These are phyloP conservation scores for Arthroderma uncinatum DNA, from an alignment of 2,329 filamentous ascomycete genomes.

Conservation along the genomic window DNA sequence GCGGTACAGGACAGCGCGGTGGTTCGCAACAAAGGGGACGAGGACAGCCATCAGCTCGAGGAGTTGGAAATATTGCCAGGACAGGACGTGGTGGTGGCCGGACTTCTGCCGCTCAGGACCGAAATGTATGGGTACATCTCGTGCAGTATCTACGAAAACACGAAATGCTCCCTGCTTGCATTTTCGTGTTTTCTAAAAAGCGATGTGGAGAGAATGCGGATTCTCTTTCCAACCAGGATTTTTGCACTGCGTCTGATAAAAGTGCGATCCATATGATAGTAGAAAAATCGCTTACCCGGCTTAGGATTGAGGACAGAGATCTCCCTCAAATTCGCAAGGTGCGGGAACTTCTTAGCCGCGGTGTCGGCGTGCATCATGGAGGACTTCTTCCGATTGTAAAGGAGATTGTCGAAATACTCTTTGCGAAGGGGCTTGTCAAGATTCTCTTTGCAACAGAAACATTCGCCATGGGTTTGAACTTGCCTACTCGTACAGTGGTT, in stretches of 20 bases:
- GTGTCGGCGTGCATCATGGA: slow-evolving; percentile 92
- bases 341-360: slow-evolving; percentile 71
- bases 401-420: slow-evolving; percentile 92
- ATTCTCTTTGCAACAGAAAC: slow-evolving; percentile 96
- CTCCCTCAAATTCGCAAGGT: slow-evolving; percentile 88
- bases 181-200: slow-evolving; percentile 98
- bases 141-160: slow-evolving; percentile 84
- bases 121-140: slow-evolving; percentile 91
- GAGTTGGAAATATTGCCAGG: slow-evolving; percentile 76
- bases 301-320: slow-evolving; percentile 79
- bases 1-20: slow-evolving; percentile 35
- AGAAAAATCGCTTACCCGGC: slow-evolving; percentile 79
- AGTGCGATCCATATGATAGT: slow-evolving; percentile 97
- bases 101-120: slow-evolving; percentile 84
- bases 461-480: slow-evolving; percentile 94
- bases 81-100: slow-evolving; percentile 75
- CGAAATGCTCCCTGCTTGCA: slow-evolving; percentile 78
- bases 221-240: slow-evolving; percentile 87
- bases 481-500: slow-evolving; percentile 90
- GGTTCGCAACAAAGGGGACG: slow-evolving; percentile 44
- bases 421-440: slow-evolving; percentile 89
- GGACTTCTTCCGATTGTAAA: slow-evolving; percentile 93
- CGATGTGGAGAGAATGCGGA: slow-evolving; percentile 95
- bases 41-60: slow-evolving; percentile 46
- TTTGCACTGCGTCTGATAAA: slow-evolving; percentile 85